Evolutionary conservation across 371 early-diverging fungal genomes (phyloP).

Genomic region (Choanephora cucurbitarum): DNA sequence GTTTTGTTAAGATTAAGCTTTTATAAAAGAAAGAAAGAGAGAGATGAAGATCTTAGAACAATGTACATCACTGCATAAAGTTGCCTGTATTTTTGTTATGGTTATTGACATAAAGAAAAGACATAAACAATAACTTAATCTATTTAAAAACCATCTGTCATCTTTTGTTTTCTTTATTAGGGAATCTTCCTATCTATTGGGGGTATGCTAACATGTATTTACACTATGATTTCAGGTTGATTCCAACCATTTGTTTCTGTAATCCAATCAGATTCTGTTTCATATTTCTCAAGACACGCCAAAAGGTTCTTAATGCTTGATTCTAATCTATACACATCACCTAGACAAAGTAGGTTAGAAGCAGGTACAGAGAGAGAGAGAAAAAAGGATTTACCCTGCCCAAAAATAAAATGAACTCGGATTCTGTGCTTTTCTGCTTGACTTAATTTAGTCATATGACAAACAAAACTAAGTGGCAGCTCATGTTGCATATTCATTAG

Average conservation of each 20-base stretch:
- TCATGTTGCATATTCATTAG: constrained; percentile 8
- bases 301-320: constrained; percentile 14
- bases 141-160: no score
- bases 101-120: no score
- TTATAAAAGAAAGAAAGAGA: no score
- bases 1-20: no score
- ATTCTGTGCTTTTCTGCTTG: constrained; percentile 7
- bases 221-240: constrained; percentile 12
- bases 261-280: constrained; percentile 28
- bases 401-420: constrained; percentile 15
- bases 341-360: background rate
- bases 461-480: constrained; percentile 8
- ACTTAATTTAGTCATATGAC: constrained; percentile 17
- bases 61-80: no score
- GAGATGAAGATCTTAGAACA: no score
- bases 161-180: no score
- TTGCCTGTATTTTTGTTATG: no score
- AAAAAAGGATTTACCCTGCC: constrained; percentile 9
- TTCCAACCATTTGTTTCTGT: constrained; percentile 24
- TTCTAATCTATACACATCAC: constrained; percentile 10
- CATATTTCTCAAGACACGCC: constrained; percentile 23
- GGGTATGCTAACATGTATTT: background rate
- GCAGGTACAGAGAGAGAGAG: background rate
- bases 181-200: no score
- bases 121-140: no score